Percentiles rank a stretch among this genome's conserved stretches.
phyloP scores from a whole-genome alignment of 73 alveolate genomes.

The Uronychia setigera region DNA sequence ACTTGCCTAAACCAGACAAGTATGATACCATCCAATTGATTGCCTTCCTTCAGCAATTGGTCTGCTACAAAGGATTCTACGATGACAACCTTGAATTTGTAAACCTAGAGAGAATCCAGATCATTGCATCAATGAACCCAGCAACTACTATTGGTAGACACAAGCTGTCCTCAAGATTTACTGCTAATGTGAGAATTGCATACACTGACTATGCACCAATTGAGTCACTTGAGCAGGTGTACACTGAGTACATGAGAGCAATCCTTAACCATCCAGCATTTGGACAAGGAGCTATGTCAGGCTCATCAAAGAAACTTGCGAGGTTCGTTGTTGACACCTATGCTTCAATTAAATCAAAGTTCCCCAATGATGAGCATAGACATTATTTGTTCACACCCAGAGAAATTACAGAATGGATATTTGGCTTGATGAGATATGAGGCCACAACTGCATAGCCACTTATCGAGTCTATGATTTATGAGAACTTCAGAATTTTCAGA shows the following conservation, averaged over 20 bases:
- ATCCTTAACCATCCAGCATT: slow-evolving; percentile 72
- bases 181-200: slow-evolving; percentile 99
- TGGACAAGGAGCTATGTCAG: slow-evolving; percentile 70
- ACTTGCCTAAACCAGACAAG: slow-evolving; percentile 99
- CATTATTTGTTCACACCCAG: slow-evolving; percentile 99
- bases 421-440: slow-evolving; percentile 97
- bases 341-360: slow-evolving; percentile 81
- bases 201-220: slow-evolving; percentile 96
- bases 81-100: slow-evolving; percentile 99
- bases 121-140: slow-evolving; percentile 99
- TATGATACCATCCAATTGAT: slow-evolving; percentile 98
- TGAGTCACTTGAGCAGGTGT: slow-evolving; percentile 93
- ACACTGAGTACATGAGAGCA: slow-evolving; percentile 86
- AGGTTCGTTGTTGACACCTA: slow-evolving; percentile 92
- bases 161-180: slow-evolving; percentile 98
- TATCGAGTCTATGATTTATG: slow-evolving; percentile 95
- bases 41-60: slow-evolving; percentile 98
- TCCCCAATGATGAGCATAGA: slow-evolving; percentile 98
- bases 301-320: slow-evolving; percentile 81
- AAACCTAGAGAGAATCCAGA: slow-evolving; percentile 92
- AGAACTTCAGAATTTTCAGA: slow-evolving; percentile 94
- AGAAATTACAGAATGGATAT: slow-evolving; percentile 94
- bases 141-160: slow-evolving; percentile 99
- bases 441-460: slow-evolving; percentile 85
- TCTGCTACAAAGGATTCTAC: slow-evolving; percentile 99